Conservation (phyloP, 768 basidiomycete species). For the Tulasnella sp. region DNA sequence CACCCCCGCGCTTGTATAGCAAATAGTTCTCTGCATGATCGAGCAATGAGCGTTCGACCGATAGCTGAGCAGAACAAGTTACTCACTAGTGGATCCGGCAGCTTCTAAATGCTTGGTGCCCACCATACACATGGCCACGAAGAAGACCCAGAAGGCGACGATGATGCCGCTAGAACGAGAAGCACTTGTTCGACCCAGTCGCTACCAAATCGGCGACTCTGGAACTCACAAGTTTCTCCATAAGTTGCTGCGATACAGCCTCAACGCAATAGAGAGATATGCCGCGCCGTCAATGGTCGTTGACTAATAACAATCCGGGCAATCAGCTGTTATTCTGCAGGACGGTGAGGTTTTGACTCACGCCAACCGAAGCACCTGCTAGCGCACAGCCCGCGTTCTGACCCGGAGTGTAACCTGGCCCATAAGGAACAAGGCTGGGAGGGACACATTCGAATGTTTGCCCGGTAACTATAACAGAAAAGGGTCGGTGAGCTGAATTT, state of each 20-base stretch:
- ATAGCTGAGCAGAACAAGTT: not conserved
- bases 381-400: not conserved
- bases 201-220: too few species aligned
- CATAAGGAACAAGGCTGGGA: constrained; percentile 50
- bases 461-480: constrained; percentile 34
- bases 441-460: constrained; percentile 38
- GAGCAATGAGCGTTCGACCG: constrained; percentile 20
- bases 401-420: constrained; percentile 27
- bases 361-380: constrained; percentile 29
- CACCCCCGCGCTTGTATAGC: constrained; percentile 31
- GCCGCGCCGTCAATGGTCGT: not conserved
- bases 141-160: constrained; percentile 31
- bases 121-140: constrained; percentile 27
- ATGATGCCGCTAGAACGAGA: constrained; percentile 29
- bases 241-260: not conserved
- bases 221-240: not conserved
- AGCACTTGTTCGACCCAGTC: not conserved
- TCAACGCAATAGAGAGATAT: not conserved
- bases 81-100: too few species aligned
- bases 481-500: constrained; percentile 53
- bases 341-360: too few species aligned
- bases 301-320: too few species aligned
- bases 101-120: constrained; percentile 16
- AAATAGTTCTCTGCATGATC: constrained; percentile 29
- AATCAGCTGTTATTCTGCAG: too few species aligned